Percentiles rank a stretch among this genome's conserved stretches.
These are phyloP conservation scores for Chaetomidium leptoderma DNA, from an alignment of 495 filamentous ascomycete genomes.

Conservation along the genomic window DNA sequence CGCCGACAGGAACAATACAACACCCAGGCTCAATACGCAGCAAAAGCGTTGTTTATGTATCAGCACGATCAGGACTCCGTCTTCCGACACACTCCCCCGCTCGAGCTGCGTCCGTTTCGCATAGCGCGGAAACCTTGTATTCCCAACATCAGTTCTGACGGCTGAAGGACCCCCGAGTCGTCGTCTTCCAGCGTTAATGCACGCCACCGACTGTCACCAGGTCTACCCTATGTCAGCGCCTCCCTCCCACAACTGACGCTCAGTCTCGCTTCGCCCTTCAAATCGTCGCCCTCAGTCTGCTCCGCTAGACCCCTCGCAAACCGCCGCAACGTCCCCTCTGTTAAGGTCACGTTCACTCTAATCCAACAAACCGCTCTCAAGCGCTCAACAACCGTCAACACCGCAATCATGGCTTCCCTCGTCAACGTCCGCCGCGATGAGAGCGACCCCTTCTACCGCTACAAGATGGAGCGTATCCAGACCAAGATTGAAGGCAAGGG, in stretches of 20 bases:
- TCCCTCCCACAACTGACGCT: slow-evolving; percentile 45
- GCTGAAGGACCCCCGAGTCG: slow-evolving; percentile 53
- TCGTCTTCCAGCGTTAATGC: slow-evolving; percentile 48
- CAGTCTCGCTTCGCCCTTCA: slow-evolving; percentile 30
- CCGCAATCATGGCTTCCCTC: slow-evolving; percentile 53
- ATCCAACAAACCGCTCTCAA: slow-evolving; percentile 11
- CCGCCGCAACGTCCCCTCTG: neutral
- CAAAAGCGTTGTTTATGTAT: slow-evolving; percentile 55
- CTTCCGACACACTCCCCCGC: slow-evolving; percentile 74
- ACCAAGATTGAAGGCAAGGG: slow-evolving; percentile 99
- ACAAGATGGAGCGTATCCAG: slow-evolving; percentile 98
- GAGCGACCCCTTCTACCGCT: slow-evolving; percentile 98
- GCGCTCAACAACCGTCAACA: slow-evolving; percentile 30
- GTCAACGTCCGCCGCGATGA: slow-evolving; percentile 99
- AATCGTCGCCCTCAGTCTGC: slow-evolving; percentile 27
- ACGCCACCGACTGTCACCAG: slow-evolving; percentile 45
- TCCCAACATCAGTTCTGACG: slow-evolving; percentile 77
- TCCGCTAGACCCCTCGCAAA: slow-evolving; percentile 22
- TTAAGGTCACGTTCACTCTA: slow-evolving; percentile 1
- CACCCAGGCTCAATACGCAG: slow-evolving; percentile 37
- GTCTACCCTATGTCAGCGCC: slow-evolving; percentile 50
- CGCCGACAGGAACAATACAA: slow-evolving; percentile 21
- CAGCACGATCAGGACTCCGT: slow-evolving; percentile 52
- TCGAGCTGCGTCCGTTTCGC: slow-evolving; percentile 92
- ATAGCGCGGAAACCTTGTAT: slow-evolving; percentile 84